These are phyloP conservation scores for Datura wrightii DNA, from an alignment of 257 asterid genomes.

Conservation along the genomic window DNA sequence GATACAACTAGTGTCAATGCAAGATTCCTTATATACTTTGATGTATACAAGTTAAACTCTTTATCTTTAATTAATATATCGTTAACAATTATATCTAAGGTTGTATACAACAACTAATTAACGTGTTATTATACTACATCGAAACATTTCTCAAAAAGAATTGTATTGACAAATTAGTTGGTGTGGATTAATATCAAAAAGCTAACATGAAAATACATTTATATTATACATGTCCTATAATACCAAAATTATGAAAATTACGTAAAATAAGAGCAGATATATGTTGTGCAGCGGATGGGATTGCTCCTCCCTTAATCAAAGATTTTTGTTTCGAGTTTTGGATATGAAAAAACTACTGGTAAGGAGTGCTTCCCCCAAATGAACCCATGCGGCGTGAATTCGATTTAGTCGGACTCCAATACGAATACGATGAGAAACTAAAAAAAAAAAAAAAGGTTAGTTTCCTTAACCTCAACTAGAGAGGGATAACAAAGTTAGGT, in stretches of 20 bases:
- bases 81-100: not conserved
- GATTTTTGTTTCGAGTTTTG: too few species aligned
- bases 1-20: not conserved
- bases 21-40: not conserved
- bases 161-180: not conserved
- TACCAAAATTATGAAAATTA: not conserved
- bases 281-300: too few species aligned
- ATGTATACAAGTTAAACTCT: not conserved
- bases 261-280: not conserved
- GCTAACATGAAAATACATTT: not conserved
- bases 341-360: too few species aligned
- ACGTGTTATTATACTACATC: not conserved
- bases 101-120: not conserved
- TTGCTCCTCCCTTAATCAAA: too few species aligned
- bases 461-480: not conserved
- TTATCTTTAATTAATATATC: not conserved
- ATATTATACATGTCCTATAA: not conserved
- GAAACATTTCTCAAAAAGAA: not conserved
- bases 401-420: too few species aligned
- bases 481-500: not conserved
- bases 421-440: too few species aligned
- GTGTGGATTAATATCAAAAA: not conserved
- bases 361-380: too few species aligned
- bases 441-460: too few species aligned
- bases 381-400: too few species aligned